Evolutionary conservation across 75 land plant genomes (phyloP).

Genomic region (Pseudotsuga menziesii): DNA sequence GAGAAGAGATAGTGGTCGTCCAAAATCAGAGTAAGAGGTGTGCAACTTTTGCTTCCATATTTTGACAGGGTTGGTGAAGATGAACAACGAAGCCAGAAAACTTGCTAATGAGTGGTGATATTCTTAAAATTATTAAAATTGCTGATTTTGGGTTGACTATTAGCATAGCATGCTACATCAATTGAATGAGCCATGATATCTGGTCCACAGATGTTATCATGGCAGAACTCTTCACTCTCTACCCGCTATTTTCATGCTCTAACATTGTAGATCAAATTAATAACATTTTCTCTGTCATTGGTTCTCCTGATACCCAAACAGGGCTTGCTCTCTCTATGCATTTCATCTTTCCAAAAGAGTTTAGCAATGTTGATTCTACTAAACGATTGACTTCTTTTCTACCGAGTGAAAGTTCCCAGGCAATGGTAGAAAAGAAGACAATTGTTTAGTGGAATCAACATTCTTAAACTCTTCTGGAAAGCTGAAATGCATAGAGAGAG

Average conservation of each 20-base stretch:
- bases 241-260: too few species aligned
- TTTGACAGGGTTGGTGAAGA: too few species aligned
- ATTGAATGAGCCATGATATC: too few species aligned
- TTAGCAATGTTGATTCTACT: neutral
- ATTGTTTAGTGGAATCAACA: neutral
- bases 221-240: too few species aligned
- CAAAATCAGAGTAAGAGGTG: neutral
- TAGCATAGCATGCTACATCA: too few species aligned
- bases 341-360: neutral
- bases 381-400: neutral
- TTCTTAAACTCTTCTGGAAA: neutral
- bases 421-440: neutral
- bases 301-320: neutral
- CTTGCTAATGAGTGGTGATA: constrained; percentile 15
- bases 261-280: too few species aligned
- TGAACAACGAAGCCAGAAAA: constrained; percentile 32
- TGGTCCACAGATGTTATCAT: too few species aligned
- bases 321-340: neutral
- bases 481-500: neutral
- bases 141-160: too few species aligned
- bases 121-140: constrained; percentile 25
- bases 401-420: too few species aligned
- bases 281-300: neutral
- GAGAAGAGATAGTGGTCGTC: too few species aligned
- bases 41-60: neutral